phyloP scores from a whole-genome alignment of 2,329 filamentous ascomycete genomes.

The Dryadomyces quercivorus region DNA sequence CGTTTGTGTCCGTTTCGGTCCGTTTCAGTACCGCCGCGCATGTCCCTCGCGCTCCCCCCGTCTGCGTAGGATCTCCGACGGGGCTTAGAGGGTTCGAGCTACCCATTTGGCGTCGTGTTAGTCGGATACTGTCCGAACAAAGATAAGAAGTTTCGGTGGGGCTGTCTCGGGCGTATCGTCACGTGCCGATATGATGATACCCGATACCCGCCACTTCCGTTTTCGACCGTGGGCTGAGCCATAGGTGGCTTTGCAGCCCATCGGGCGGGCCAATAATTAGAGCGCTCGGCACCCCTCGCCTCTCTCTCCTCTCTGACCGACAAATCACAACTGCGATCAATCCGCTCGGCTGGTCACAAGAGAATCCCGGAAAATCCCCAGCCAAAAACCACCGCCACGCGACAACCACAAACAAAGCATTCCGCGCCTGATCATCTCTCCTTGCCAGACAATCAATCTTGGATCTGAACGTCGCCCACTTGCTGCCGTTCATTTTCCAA shows the following conservation, averaged over 20 bases:
- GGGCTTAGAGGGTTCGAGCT: too few species aligned
- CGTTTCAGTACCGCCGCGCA: too few species aligned
- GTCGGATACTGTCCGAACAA: background rate
- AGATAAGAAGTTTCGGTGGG: background rate
- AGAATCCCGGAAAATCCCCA: background rate
- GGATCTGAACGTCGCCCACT: too few species aligned
- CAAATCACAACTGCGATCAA: conserved; percentile 2
- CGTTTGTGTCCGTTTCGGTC: too few species aligned
- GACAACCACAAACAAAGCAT: background rate
- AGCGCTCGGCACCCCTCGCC: too few species aligned
- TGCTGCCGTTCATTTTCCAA: background rate
- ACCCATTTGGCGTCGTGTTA: background rate
- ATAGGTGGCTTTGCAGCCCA: background rate
- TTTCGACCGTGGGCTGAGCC: background rate
- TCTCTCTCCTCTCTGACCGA: background rate
- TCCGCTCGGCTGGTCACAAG: background rate
- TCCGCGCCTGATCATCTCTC: background rate
- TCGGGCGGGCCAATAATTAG: too few species aligned
- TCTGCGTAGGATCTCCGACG: too few species aligned
- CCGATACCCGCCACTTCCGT: background rate
- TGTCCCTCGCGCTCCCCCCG: too few species aligned
- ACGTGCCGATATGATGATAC: background rate
- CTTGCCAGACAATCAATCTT: background rate
- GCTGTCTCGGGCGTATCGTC: background rate
- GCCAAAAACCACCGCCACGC: background rate